Evolutionary conservation across 768 basidiomycete species (phyloP).

Genomic region (Russula brevipes): DNA sequence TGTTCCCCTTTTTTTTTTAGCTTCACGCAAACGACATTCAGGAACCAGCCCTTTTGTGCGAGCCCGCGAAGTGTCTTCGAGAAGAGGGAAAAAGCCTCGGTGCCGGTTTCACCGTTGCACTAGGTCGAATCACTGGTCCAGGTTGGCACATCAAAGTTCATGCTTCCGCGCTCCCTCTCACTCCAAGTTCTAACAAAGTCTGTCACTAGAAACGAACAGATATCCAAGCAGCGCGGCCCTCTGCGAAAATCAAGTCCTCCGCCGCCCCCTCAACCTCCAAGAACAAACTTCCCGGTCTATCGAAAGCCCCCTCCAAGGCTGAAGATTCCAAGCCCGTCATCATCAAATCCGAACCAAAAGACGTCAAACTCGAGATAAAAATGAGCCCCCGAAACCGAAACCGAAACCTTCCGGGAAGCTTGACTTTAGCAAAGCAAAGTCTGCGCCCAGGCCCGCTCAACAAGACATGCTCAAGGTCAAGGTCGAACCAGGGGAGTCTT

Average conservation of each 20-base stretch:
- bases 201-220: constrained; percentile 5
- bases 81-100: constrained; percentile 3
- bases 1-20: not conserved
- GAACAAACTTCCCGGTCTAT: constrained; percentile 16
- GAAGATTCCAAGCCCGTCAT: constrained; percentile 24
- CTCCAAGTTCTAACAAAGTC: not conserved
- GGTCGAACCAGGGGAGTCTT: constrained; percentile 22
- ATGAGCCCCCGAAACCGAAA: constrained; percentile 30
- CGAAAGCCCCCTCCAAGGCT: constrained; percentile 11
- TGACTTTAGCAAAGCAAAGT: constrained; percentile 36
- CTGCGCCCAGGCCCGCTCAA: constrained; percentile 14
- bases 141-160: constrained; percentile 16
- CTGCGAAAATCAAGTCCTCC: not conserved
- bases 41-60: constrained; percentile 42
- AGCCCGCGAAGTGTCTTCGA: constrained; percentile 20
- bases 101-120: not conserved
- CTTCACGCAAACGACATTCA: constrained; percentile 26
- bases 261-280: constrained; percentile 20
- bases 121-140: constrained; percentile 21
- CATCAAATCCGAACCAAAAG: constrained; percentile 29
- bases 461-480: constrained; percentile 18
- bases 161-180: not conserved
- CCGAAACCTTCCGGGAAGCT: constrained; percentile 46
- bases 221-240: not conserved
- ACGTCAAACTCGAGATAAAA: constrained; percentile 29